Base-by-base conservation (phyloP, 495 filamentous ascomycete genomes). In the Aspergillus carlsbadensis region DNA sequence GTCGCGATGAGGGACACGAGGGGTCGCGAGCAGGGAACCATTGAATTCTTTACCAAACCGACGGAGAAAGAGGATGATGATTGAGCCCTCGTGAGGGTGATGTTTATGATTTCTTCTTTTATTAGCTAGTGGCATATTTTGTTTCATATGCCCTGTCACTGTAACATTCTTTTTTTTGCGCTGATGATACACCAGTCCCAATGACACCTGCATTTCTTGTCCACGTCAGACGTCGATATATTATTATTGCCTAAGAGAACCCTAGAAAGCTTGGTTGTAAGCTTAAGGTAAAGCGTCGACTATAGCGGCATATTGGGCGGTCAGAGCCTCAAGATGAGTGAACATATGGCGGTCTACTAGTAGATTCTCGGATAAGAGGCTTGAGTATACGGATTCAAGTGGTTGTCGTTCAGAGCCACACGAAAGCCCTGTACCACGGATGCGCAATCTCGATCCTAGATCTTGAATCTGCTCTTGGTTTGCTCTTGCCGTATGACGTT, bases 1-100 rank as follows among this genome's bases (percentile, higher is more conserved):
- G 82, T 96, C 45, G 75, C 75, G 10, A 76, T 81, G 42, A 66
- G 68, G 55, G 79, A 87, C 65, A 67, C 67, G 49, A 82, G 72
- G 60, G 83, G 82, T 20, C 73, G 68, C 15, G 71, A 75, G 57
- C 70, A 61, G 36, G 72, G 76, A 0, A 68, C 67, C 1, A 63
- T 76, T n/a, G 76, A 77, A 50, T 78, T 79, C 49, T 68, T 72
- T n/a, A 69, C 72, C 40, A 67, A 70, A 39, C 68, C 74, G 53
- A 36, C 56, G 3, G 62, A 74, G 49, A 64, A 58, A 5, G 65
- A 70, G 10, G 61, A 74, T 13, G 61, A 74, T 13, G 63, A 65
- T 10, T 54, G 21, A 45, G 52, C 24, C 20, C 4, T 22, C 18
- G 6, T 18, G 5, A 10, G 21, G 20, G 29, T 24, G 26, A 22